phyloP scores from a whole-genome alignment of 495 filamentous ascomycete species.

The Hypoxylon intermedium region DNA sequence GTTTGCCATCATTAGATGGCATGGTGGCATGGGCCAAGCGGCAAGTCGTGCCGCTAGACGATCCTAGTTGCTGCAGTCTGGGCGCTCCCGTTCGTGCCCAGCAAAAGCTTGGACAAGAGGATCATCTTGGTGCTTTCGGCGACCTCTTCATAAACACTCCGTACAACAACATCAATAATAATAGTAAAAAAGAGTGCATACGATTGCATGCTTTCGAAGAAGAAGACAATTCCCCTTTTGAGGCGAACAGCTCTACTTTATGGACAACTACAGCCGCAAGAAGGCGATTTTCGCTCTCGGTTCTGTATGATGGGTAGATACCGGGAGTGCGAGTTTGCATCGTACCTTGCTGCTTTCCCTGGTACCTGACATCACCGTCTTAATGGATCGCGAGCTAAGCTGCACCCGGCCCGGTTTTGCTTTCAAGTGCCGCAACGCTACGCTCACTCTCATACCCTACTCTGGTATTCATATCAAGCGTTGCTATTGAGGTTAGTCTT shows the following conservation, averaged over 20 bases:
- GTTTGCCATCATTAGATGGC: background rate
- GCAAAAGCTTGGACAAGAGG: constrained; percentile 15
- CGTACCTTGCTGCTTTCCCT: constrained; percentile 31
- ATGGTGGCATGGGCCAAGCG: constrained; percentile 20
- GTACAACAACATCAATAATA: too few species aligned
- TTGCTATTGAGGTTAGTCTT: constrained; percentile 8
- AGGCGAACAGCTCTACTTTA: background rate
- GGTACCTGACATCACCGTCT: constrained; percentile 34
- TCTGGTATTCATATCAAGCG: background rate
- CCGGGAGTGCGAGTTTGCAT: constrained; percentile 1
- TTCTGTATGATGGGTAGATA: background rate
- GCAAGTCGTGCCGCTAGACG: constrained; percentile 29
- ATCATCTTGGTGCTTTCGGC: background rate
- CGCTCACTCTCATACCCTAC: constrained; percentile 8
- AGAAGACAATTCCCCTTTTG: too few species aligned
- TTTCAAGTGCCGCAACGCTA: constrained; percentile 29
- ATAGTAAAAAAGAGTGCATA: background rate
- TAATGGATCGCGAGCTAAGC: constrained; percentile 21
- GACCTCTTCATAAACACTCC: background rate
- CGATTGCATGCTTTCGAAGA: background rate
- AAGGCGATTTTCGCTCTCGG: background rate
- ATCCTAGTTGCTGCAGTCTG: constrained; percentile 11
- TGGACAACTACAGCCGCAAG: background rate
- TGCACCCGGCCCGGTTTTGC: constrained; percentile 8
- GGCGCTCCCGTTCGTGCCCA: constrained; percentile 5